Evolutionary conservation across 2,329 filamentous ascomycete species (phyloP), one percentile per base, ranked within the genome.

Genomic region (Verticillium nonalfalfae): DNA sequence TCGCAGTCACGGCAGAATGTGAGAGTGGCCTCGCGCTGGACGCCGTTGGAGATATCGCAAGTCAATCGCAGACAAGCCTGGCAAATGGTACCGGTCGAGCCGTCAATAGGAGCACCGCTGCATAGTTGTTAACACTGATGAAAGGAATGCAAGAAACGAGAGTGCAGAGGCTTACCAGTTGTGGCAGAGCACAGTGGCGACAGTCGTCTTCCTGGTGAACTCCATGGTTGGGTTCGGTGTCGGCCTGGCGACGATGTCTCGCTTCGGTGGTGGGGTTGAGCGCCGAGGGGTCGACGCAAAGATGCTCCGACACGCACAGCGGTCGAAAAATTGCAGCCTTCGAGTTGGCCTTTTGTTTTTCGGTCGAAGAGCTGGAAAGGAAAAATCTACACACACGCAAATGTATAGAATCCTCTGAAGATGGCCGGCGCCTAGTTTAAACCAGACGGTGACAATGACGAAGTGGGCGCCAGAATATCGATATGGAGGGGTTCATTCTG

Each of bases 1-100:
- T 97, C 93, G 80, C 94, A 98, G 78, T 97, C 94, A 76, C 87
- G 85, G 84, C 95, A 99, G 77, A 90, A 93, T 77, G 96, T 92
- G 59, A 98, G 81, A 35, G 88, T 90, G 58, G 91, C 92, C 76
- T 99, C 95, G 73, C 93, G 87, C 76, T 93, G 94, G 66, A 98
- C 93, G 63, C 92, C 93, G 72, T 90, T 82, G 33, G 93, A 96
- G 68, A 97, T 94, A 77, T 99, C 95, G 76, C 96, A 86, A 57
- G 59, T 60, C 11, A 56, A 36, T 7, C 59, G 59, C 18, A 57
- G 38, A 60, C 52, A 60, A 2, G 50, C 35, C 13, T 35, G 21
- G 55, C 59, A 95, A 98, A 81, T 98, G 59, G 90, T 88, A 33
- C 91, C 83, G 14, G 87, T 86, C 18, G 93, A 97, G 75, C 95